Base-by-base conservation (phyloP, 768 basidiomycete genomes). In the Tulasnella sp. region DNA sequence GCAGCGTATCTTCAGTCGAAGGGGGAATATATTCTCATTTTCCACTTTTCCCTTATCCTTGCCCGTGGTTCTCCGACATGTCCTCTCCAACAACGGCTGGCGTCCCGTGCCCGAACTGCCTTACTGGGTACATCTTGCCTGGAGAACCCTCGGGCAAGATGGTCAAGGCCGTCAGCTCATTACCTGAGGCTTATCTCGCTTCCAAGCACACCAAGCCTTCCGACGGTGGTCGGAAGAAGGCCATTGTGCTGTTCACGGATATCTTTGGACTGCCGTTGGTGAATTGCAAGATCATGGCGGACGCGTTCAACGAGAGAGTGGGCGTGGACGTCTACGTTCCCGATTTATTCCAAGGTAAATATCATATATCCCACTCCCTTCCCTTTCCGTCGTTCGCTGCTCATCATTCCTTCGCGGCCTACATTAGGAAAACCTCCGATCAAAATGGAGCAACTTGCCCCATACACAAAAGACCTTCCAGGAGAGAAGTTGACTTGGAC, bases 291-390 rank as follows among this genome's bases (percentile, higher is more conserved):
- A 84, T 91, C 76, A 82, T 90, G 6, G 89, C 89, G 1, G 89
- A 91, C 81, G 82, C 84, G 36, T 80, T 89, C 31, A 85, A 89
- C 9, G 82, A 85, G 75, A 79, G 82, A 22, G 79, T 90, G 37
- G 82, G 83, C 22, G 88, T 89, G 78, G 90, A 91, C 79, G 89
- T 90, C 22, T 91, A 88, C 86, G 84, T 89, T 22, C 90, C 89
- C 11, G 89, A 91, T 81, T 81, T 88, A 69, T 91, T 90, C 79
- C 80, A 84, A 77, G 90, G 89, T 87, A 73, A 67, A 22, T 76
- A 15, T 31, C 34, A 19, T 29, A 34, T 70, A 6, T 31, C 7
- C 45, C 19, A 11, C 38, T 36, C 29, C 17, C 34, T 19, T 38
- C 36, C 38, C 19, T 3, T 11, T 31, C 0, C 1, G 5, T 15